Evolutionary conservation across 106 monocot genomes (phyloP).

Genomic region (Platanthera guangdongensis): DNA sequence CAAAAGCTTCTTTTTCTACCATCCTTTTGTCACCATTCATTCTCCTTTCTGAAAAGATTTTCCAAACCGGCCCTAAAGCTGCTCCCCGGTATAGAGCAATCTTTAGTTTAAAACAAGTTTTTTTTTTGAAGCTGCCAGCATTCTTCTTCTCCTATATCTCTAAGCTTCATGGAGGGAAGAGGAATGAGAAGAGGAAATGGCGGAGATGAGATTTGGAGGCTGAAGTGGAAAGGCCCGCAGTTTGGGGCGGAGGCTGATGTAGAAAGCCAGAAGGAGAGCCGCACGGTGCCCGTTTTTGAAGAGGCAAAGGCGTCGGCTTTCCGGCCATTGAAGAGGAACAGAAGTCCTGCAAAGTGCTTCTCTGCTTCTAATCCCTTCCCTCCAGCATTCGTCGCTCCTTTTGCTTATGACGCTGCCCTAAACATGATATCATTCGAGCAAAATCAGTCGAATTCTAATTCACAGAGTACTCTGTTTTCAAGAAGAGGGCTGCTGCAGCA

Average conservation of each 20-base stretch:
- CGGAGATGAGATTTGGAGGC: background rate
- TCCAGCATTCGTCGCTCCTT: background rate
- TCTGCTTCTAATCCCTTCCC: background rate
- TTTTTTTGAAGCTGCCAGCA: too few relatives aligned
- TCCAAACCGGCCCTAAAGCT: too few relatives aligned
- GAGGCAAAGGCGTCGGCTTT: background rate
- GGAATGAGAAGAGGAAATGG: background rate
- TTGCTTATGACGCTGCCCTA: background rate
- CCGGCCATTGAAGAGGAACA: background rate
- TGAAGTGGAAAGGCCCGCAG: background rate
- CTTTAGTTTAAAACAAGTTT: too few relatives aligned
- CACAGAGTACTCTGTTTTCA: background rate
- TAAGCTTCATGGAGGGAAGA: background rate
- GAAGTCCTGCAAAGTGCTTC: background rate
- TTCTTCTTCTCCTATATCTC: background rate
- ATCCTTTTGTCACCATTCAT: too few relatives aligned
- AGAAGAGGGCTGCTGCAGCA: background rate
- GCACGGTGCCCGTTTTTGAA: background rate
- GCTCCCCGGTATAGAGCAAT: background rate
- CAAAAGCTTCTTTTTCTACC: too few relatives aligned
- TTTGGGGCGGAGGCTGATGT: background rate
- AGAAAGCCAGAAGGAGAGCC: background rate
- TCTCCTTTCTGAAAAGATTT: too few relatives aligned
- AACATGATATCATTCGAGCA: background rate
- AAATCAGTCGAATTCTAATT: background rate